A percentile compares a stretch with the other conserved stretches of the same genome.
Evolutionary conservation across 331 rosid genomes (phyloP).

Genomic region (Saraca asoca): DNA sequence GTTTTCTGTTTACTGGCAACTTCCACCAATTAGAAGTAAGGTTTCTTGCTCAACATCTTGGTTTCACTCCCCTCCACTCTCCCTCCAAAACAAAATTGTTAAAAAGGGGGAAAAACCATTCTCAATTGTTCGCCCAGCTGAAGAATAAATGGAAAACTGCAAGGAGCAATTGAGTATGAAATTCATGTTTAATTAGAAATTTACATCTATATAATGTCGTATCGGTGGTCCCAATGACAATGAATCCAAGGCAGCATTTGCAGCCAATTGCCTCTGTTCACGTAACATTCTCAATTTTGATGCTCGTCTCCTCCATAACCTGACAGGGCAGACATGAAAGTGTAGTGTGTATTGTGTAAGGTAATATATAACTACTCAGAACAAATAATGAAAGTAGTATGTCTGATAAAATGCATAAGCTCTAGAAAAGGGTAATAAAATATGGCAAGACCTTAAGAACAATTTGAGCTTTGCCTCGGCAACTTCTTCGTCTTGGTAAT

Average conservation of each 20-base stretch:
- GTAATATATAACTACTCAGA: constrained; percentile 7
- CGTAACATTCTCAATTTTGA: constrained; percentile 63
- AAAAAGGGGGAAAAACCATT: too few species aligned
- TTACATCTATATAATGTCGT: constrained; percentile 63
- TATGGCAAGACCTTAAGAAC: constrained; percentile 63
- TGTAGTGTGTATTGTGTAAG: constrained; percentile 24
- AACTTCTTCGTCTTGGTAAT: constrained; percentile 59
- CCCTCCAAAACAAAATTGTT: background rate
- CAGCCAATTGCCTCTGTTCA: constrained; percentile 68
- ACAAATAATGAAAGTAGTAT: constrained; percentile 25
- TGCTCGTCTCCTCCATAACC: constrained; percentile 85
- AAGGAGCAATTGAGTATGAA: constrained; percentile 22
- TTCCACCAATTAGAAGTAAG: constrained; percentile 14
- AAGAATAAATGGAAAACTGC: background rate
- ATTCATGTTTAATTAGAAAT: constrained; percentile 34
- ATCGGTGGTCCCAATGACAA: constrained; percentile 80
- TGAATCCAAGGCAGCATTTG: constrained; percentile 73
- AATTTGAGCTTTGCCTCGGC: constrained; percentile 77
- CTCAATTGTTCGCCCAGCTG: background rate
- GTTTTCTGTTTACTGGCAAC: background rate
- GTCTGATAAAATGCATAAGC: constrained; percentile 1
- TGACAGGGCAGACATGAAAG: constrained; percentile 37
- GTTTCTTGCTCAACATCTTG: constrained; percentile 1
- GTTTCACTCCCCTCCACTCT: constrained; percentile 9
- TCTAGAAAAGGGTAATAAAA: constrained; percentile 24